Base-by-base conservation (phyloP, 163 green algal genomes). In the Scenedesmus sp. region DNA sequence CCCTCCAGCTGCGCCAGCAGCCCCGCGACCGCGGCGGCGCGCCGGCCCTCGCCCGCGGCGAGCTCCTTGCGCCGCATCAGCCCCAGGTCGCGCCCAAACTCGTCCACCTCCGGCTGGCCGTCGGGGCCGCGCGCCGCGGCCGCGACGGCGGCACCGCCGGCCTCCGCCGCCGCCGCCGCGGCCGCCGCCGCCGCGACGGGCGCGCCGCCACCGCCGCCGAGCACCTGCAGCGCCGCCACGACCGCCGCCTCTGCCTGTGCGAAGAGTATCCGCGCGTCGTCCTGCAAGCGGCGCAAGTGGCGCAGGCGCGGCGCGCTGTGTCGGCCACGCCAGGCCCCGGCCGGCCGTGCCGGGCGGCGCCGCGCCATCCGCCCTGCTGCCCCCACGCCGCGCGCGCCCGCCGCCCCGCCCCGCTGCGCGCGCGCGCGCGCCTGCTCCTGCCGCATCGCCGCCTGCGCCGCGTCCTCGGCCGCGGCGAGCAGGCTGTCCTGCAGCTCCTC, bases 401-500 rank as follows among this genome's bases (percentile, higher is more conserved):
- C 39, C 6, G 7, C 7, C 39, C 7, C 39, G 39, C 39, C 39
- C 6, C 7, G 7, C 39, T 47, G 39, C 39, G 39, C 39, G 7
- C 7, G 7, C 39, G 39, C 39, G 22, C 36, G 17, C 34, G 11
- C 34, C 63, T 20, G 22, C 34, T 24, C 39, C 42, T 73, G 63
- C 63, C 31, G 29, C 26, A 34, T 6, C 45, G 51, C 64, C 48
- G 54, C 72, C 54, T 54, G 63, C 58, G 71, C 73, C 64, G 56
- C 58, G 33, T 86, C 80, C 50, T 50, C 47, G 28, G 74, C 22
- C 11, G 51, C 44, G 3, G 60, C 15, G 22, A 58, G 24, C 70
- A 92, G 53, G 22, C 85, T 73, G 18, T 96, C 93, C 77, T 96
- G 87, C 75, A 97, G 79, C 78, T 93, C 92, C 77, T 97, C 93